Evolutionary conservation across 768 basidiomycete species (phyloP).

Genomic region (Chlorophyllum brunneum): DNA sequence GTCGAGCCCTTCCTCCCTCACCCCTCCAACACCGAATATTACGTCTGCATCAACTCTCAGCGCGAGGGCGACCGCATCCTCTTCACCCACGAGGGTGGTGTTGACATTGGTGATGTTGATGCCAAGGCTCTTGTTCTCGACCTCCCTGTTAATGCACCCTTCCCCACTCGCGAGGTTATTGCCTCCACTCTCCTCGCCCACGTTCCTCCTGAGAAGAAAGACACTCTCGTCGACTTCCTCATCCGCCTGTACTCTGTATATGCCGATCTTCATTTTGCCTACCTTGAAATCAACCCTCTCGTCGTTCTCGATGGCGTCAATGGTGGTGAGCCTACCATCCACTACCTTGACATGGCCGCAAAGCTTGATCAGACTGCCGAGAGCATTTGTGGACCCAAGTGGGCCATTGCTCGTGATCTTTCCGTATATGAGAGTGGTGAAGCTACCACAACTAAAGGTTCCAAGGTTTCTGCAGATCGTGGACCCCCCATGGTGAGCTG

Average conservation of each 20-base stretch:
- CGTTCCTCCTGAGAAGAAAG: conserved; percentile 82
- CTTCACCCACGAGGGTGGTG: conserved; percentile 98
- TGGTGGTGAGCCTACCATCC: conserved; percentile 70
- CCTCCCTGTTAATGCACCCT: conserved; percentile 67
- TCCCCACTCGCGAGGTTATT: conserved; percentile 82
- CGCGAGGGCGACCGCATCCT: conserved; percentile 95
- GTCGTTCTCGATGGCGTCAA: conserved; percentile 83
- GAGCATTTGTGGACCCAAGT: conserved; percentile 96
- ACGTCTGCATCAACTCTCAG: conserved; percentile 95
- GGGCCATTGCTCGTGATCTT: conserved; percentile 94
- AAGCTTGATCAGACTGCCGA: conserved; percentile 99
- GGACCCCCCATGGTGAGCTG: conserved; percentile 88
- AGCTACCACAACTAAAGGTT: conserved; percentile 38
- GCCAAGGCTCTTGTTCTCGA: conserved; percentile 91
- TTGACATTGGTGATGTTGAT: conserved; percentile 98
- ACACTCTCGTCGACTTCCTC: conserved; percentile 93
- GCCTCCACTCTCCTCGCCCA: conserved; percentile 73
- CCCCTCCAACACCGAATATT: conserved; percentile 90
- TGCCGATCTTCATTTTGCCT: conserved; percentile 98
- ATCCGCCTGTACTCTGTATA: conserved; percentile 95
- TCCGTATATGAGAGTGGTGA: conserved; percentile 58
- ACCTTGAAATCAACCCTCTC: conserved; percentile 99
- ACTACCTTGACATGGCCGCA: conserved; percentile 99
- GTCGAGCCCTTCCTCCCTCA: conserved; percentile 99
- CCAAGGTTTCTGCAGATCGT: conserved; percentile 77